These are phyloP conservation scores for Heliamphora exappendiculata DNA, from an alignment of 148 eudicot genomes.

Conservation along the genomic window DNA sequence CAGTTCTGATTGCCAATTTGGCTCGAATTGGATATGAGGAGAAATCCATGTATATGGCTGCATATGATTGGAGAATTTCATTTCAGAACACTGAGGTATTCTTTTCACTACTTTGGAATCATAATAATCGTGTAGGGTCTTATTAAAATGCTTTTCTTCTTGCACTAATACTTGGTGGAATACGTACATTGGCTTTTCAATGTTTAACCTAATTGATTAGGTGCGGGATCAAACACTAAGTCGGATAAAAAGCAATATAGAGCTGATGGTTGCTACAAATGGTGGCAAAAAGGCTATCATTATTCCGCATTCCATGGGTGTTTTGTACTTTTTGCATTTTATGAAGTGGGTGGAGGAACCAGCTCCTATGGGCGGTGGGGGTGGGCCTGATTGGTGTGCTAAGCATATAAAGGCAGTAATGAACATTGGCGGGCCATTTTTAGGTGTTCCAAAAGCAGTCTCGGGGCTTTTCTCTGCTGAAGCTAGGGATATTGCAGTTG, in stretches of 20 bases:
- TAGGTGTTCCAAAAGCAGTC: slow-evolving; percentile 93
- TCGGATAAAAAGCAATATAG: slow-evolving; percentile 80
- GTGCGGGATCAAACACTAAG: slow-evolving; percentile 87
- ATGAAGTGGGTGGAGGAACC: slow-evolving; percentile 99
- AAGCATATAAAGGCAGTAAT: slow-evolving; percentile 81
- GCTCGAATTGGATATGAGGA: slow-evolving; percentile 8
- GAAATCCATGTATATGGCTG: slow-evolving; percentile 8
- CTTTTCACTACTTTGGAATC: background rate
- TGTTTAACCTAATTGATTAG: slow-evolving; percentile 25
- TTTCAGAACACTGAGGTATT: slow-evolving; percentile 8
- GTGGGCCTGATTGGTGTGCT: slow-evolving; percentile 90
- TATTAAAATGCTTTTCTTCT: background rate
- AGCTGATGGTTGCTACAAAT: slow-evolving; percentile 86
- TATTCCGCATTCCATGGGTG: slow-evolving; percentile 98
- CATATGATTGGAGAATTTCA: slow-evolving; percentile 8
- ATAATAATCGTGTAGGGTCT: background rate
- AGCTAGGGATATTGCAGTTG: slow-evolving; percentile 91
- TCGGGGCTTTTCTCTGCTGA: slow-evolving; percentile 93
- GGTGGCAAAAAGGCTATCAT: slow-evolving; percentile 89
- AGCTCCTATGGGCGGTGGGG: slow-evolving; percentile 98
- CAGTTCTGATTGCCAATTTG: slow-evolving; percentile 10
- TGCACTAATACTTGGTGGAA: background rate
- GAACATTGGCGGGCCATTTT: slow-evolving; percentile 93
- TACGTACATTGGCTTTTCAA: background rate
- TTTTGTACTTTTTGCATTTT: slow-evolving; percentile 80